These are phyloP conservation scores for Aspergillus ustus DNA, from an alignment of 2,329 filamentous ascomycete species.

Conservation along the genomic window DNA sequence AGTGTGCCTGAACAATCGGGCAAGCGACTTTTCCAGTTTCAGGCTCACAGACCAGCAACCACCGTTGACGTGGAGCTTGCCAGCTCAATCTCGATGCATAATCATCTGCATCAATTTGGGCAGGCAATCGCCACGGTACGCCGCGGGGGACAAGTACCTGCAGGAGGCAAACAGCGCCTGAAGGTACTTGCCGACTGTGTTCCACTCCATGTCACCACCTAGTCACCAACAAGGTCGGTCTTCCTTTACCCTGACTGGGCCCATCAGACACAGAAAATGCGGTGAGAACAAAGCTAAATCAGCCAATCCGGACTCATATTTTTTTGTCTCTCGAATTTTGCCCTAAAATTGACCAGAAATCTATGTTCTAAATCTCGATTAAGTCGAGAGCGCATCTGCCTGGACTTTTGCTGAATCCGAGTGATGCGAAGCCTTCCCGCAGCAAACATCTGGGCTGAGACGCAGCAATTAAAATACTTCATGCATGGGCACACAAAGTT, in stretches of 20 bases:
- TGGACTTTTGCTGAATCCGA: not conserved
- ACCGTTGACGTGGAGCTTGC: conserved; percentile 13
- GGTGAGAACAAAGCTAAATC: conserved; percentile 22
- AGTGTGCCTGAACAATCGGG: conserved; percentile 13
- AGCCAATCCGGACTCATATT: not conserved
- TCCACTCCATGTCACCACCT: conserved; percentile 14
- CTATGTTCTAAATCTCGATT: not conserved
- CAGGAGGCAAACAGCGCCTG: conserved; percentile 23
- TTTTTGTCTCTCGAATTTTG: not conserved
- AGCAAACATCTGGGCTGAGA: conserved; percentile 14
- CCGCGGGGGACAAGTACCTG: conserved; percentile 20
- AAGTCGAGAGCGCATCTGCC: not conserved
- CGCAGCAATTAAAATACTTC: conserved; percentile 7
- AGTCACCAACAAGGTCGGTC: conserved; percentile 14
- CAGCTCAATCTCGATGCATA: conserved; percentile 26
- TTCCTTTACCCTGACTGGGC: conserved; percentile 15
- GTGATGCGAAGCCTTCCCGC: conserved; percentile 16
- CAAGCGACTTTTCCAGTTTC: not conserved
- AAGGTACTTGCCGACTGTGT: conserved; percentile 11
- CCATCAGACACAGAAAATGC: conserved; percentile 27
- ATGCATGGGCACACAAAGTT: conserved; percentile 15
- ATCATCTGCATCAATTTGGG: conserved; percentile 21
- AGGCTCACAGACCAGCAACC: conserved; percentile 5
- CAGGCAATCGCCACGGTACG: conserved; percentile 13
- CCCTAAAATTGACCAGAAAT: not conserved